Conservation (phyloP, 768 basidiomycete species). For the Sporobolomyces phaffii region DNA sequence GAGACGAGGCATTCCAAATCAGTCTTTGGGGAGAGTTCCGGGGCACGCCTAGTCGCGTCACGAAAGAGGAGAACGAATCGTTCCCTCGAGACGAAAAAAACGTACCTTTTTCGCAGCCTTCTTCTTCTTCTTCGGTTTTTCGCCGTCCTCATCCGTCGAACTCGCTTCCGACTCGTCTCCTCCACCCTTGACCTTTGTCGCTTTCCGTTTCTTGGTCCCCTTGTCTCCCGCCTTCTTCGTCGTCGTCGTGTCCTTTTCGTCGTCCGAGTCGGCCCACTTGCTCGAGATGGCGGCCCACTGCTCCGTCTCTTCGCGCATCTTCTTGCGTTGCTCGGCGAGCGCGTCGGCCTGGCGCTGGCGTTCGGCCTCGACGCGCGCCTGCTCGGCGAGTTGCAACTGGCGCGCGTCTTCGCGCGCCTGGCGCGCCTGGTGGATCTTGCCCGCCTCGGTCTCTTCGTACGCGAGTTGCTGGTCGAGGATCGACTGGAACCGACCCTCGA, state of each 20-base stretch:
- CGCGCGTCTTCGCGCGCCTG: slow-evolving; percentile 73
- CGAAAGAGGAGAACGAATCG: too few relatives aligned
- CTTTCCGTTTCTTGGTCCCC: slow-evolving; percentile 35
- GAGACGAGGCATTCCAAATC: too few relatives aligned
- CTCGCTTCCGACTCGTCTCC: slow-evolving; percentile 35
- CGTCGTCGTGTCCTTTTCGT: slow-evolving; percentile 59
- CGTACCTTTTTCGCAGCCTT: slow-evolving; percentile 6
- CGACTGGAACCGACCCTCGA: slow-evolving; percentile 73
- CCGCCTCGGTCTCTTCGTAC: slow-evolving; percentile 41
- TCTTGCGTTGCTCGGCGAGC: slow-evolving; percentile 69
- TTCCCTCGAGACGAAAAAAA: neutral
- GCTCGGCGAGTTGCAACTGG: slow-evolving; percentile 57
- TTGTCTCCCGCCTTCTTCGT: slow-evolving; percentile 47
- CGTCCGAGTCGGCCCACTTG: slow-evolving; percentile 67
- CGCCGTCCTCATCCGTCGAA: slow-evolving; percentile 47
- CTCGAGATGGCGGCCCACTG: slow-evolving; percentile 67
- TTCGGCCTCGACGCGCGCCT: slow-evolving; percentile 54
- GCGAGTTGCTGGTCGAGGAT: slow-evolving; percentile 46
- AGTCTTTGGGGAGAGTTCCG: too few relatives aligned
- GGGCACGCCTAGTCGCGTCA: too few relatives aligned
- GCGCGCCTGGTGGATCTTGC: slow-evolving; percentile 67
- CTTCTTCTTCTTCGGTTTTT: slow-evolving; percentile 40
- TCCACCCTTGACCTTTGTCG: slow-evolving; percentile 46
- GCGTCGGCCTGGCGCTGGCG: slow-evolving; percentile 65
- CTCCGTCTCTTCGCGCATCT: slow-evolving; percentile 65